phyloP scores from a whole-genome alignment of 1,284 basidiomycete genomes.

The Cutaneotrichosporon sp. region DNA sequence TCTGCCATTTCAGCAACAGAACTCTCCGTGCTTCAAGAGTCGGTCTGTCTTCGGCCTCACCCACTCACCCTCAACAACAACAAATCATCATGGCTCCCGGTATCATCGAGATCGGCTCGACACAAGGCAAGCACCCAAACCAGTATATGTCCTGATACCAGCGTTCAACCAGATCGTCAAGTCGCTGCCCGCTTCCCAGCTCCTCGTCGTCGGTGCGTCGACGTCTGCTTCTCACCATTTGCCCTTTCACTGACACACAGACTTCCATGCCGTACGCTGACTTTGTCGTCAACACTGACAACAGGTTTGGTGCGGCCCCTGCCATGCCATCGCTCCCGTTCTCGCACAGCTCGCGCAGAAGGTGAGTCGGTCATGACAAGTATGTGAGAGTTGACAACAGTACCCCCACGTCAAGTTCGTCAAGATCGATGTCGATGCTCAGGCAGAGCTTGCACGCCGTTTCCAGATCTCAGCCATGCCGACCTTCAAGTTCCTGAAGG shows the following conservation, averaged over 20 bases:
- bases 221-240: background rate
- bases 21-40: background rate
- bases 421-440: conserved; percentile 56
- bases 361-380: conserved; percentile 18
- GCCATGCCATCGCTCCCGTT: conserved; percentile 51
- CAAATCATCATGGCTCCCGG: conserved; percentile 11
- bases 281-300: background rate
- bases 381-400: background rate
- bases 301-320: conserved; percentile 44
- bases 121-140: background rate
- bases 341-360: conserved; percentile 41
- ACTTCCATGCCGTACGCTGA: conserved; percentile 43
- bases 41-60: background rate
- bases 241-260: conserved; percentile 20
- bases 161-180: conserved; percentile 19
- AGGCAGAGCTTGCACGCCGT: conserved; percentile 48
- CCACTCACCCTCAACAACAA: conserved; percentile 2
- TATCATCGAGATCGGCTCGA: conserved; percentile 16
- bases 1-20: background rate
- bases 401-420: conserved; percentile 46
- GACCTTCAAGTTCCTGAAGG: conserved; percentile 56
- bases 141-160: background rate
- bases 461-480: conserved; percentile 55
- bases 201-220: conserved; percentile 17
- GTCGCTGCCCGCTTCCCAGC: conserved; percentile 15